Percentiles rank a stretch among this genome's conserved stretches.
Conservation (phyloP, 371 early-diverging fungal species). For the Mucor indicus region DNA sequence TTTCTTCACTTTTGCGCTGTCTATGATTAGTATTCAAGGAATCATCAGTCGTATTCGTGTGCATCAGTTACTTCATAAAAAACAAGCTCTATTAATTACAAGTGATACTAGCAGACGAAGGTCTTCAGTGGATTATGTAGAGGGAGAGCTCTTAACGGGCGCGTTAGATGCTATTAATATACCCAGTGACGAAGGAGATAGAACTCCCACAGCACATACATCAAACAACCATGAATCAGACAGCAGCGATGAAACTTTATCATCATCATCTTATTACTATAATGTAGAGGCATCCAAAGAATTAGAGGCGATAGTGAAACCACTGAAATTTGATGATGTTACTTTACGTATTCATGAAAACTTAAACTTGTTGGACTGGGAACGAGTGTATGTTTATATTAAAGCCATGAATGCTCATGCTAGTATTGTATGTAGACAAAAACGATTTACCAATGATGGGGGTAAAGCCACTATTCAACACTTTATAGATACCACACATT, state of each 20-base stretch:
- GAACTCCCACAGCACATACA: neutral
- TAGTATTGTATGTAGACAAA: constrained; percentile 52
- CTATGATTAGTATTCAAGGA: constrained; percentile 27
- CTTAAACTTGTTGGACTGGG: constrained; percentile 49
- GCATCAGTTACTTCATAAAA: constrained; percentile 6
- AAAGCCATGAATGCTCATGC: constrained; percentile 55
- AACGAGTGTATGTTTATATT: constrained; percentile 43
- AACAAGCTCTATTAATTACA: neutral
- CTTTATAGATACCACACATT: constrained; percentile 35
- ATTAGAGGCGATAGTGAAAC: constrained; percentile 2
- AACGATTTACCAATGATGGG: constrained; percentile 18
- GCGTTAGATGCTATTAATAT: constrained; percentile 18
- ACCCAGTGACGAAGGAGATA: constrained; percentile 1
- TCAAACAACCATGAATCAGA: no score
- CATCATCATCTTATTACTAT: neutral
- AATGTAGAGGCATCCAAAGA: constrained; percentile 6
- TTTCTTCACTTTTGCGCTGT: constrained; percentile 6
- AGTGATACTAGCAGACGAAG: neutral
- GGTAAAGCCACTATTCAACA: constrained; percentile 45
- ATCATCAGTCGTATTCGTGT: constrained; percentile 27
- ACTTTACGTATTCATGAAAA: constrained; percentile 22
- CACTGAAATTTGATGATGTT: constrained; percentile 5
- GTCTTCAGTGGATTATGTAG: neutral
- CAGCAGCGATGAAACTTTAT: neutral
- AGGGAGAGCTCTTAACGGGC: constrained; percentile 11